Evolutionary conservation across 352 stramenopile species (phyloP).

Genomic region (Phytophthora brassicae): DNA sequence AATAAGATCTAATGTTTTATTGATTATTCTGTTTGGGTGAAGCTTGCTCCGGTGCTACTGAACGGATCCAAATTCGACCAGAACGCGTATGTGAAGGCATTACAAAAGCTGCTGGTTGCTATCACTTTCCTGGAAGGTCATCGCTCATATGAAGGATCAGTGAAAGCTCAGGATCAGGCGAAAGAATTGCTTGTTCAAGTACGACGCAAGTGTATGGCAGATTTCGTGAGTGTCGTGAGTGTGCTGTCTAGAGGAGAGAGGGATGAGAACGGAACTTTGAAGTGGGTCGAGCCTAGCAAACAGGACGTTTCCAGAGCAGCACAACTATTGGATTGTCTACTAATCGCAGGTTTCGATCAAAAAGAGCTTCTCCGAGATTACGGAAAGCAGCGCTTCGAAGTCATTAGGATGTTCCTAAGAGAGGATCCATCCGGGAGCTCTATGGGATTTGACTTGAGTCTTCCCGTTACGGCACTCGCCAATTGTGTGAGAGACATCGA

Average conservation of each 20-base stretch:
- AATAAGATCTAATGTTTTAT: background rate
- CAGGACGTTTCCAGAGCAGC: constrained; percentile 51
- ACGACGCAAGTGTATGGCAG: constrained; percentile 60
- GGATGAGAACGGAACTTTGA: constrained; percentile 20
- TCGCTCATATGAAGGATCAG: constrained; percentile 70
- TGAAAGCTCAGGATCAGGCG: constrained; percentile 68
- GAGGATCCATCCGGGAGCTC: constrained; percentile 32
- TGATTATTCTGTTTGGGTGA: constrained; percentile 2
- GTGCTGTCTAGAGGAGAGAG: constrained; percentile 55
- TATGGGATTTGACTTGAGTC: constrained; percentile 40
- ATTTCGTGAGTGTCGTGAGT: constrained; percentile 73
- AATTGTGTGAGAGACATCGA: constrained; percentile 51
- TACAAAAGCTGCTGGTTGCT: constrained; percentile 67
- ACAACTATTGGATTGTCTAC: constrained; percentile 65
- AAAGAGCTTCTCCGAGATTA: constrained; percentile 63
- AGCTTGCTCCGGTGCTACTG: constrained; percentile 67
- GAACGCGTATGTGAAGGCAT: constrained; percentile 59
- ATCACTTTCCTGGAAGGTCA: constrained; percentile 75
- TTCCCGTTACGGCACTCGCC: constrained; percentile 38
- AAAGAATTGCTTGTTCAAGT: constrained; percentile 63
- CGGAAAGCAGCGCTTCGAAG: constrained; percentile 66
- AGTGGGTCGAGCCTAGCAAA: constrained; percentile 52
- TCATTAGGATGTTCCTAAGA: constrained; percentile 54
- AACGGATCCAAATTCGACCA: constrained; percentile 77
- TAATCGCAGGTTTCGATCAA: constrained; percentile 56